A percentile compares a stretch with the other conserved stretches of the same genome.
Conservation (phyloP, 2,329 filamentous ascomycete genomes). For the Cladorrhinum sp. region DNA sequence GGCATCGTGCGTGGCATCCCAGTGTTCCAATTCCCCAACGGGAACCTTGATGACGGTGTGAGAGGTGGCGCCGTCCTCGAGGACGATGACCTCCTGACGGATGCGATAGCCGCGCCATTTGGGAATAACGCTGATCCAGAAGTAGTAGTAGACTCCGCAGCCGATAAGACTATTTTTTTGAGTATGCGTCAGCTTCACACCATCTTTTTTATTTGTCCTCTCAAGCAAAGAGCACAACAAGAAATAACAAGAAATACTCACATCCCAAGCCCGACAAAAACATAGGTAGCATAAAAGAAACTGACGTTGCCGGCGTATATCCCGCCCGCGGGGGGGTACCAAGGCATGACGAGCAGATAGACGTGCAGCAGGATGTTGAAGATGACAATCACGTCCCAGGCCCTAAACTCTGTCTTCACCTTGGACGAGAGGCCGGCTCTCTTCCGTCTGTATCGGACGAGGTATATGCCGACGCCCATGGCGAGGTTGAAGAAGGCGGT, state of each 20-base stretch:
- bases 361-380: conserved; percentile 60
- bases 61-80: conserved; percentile 43
- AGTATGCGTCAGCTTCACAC: no score
- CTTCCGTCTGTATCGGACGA: conserved; percentile 54
- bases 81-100: conserved; percentile 44
- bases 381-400: conserved; percentile 55
- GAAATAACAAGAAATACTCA: conserved; percentile 39
- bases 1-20: conserved; percentile 39
- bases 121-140: conserved; percentile 47
- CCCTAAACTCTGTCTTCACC: conserved; percentile 48
- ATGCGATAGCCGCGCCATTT: conserved; percentile 42
- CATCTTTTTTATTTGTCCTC: not conserved
- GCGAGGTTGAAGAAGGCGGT: conserved; percentile 54
- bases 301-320: conserved; percentile 61
- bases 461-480: conserved; percentile 54
- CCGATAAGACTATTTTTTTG: conserved; percentile 30
- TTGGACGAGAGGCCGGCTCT: conserved; percentile 43
- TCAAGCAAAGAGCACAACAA: not conserved
- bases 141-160: conserved; percentile 48
- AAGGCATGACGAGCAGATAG: conserved; percentile 66
- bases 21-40: conserved; percentile 39
- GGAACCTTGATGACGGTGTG: conserved; percentile 50
- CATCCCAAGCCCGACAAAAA: conserved; percentile 61
- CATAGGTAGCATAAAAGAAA: conserved; percentile 73
- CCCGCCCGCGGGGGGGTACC: conserved; percentile 64